phyloP scores from a whole-genome alignment of 495 filamentous ascomycete species.

The Penicillium argentinense region DNA sequence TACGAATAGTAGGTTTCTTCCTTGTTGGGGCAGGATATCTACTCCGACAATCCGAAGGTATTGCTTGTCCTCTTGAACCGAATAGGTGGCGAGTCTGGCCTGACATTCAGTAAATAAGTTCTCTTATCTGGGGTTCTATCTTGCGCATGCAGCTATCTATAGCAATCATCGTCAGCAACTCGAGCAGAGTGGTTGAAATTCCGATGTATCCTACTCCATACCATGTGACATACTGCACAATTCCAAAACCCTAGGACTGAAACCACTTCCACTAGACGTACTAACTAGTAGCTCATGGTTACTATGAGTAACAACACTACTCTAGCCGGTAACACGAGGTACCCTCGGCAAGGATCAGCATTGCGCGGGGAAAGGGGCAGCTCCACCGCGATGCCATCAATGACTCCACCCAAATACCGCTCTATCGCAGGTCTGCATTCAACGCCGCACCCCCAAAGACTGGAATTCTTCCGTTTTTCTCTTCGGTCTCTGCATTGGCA shows the following conservation, averaged over 20 bases:
- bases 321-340: neutral
- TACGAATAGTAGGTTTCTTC: neutral
- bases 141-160: neutral
- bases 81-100: no score
- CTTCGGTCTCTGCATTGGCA: no score
- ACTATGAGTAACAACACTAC: neutral
- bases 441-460: neutral
- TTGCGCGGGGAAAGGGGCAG: conserved; percentile 10
- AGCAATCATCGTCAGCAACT: neutral
- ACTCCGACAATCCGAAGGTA: no score
- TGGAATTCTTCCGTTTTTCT: no score
- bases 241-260: no score
- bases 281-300: no score
- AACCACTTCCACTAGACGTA: no score
- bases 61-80: no score
- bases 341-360: conserved; percentile 2
- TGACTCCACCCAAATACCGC: neutral
- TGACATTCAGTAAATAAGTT: no score
- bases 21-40: neutral
- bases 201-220: no score
- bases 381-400: neutral
- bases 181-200: no score
- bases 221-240: no score
- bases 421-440: conserved; percentile 14
- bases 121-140: neutral